These are phyloP conservation scores for Plasmodium billcollinsi DNA, from an alignment of 169 alveolate species.

Conservation along the genomic window DNA sequence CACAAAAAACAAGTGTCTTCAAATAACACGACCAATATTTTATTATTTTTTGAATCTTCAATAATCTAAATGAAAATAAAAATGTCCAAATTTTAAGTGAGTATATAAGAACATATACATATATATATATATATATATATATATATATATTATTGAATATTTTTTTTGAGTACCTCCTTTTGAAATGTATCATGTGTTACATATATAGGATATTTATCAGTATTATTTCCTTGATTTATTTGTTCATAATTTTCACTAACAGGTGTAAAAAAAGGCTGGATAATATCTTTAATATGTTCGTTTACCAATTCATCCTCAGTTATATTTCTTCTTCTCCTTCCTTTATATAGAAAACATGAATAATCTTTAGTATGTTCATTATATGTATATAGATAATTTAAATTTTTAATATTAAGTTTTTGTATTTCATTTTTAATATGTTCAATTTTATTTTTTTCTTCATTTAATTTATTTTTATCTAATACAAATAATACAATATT, in stretches of 20 bases:
- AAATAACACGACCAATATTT: constrained; percentile 46
- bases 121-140: too few relatives aligned
- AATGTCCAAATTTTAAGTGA: not conserved
- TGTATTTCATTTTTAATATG: constrained; percentile 48
- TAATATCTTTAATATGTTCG: constrained; percentile 28
- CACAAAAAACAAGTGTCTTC: constrained; percentile 71
- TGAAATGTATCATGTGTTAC: constrained; percentile 75
- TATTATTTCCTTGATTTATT: constrained; percentile 46
- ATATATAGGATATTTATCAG: constrained; percentile 27
- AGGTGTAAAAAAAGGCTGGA: constrained; percentile 53
- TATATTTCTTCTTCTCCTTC: constrained; percentile 69
- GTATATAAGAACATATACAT: not conserved
- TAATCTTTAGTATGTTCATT: constrained; percentile 65
- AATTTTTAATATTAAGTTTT: constrained; percentile 53
- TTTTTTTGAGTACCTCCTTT: constrained; percentile 45
- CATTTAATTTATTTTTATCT: constrained; percentile 62
- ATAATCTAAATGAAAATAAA: constrained; percentile 23
- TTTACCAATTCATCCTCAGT: constrained; percentile 44
- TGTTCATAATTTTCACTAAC: constrained; percentile 62
- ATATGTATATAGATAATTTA: constrained; percentile 53
- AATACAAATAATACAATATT: constrained; percentile 60
- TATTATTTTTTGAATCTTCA: constrained; percentile 70
- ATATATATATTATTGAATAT: not conserved
- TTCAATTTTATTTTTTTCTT: constrained; percentile 60
- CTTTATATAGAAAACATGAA: constrained; percentile 69